Evolutionary conservation across 495 filamentous ascomycete species (phyloP), one percentile per base, ranked within the genome.

Genomic region (Pseudoneurospora amorphoporcata): DNA sequence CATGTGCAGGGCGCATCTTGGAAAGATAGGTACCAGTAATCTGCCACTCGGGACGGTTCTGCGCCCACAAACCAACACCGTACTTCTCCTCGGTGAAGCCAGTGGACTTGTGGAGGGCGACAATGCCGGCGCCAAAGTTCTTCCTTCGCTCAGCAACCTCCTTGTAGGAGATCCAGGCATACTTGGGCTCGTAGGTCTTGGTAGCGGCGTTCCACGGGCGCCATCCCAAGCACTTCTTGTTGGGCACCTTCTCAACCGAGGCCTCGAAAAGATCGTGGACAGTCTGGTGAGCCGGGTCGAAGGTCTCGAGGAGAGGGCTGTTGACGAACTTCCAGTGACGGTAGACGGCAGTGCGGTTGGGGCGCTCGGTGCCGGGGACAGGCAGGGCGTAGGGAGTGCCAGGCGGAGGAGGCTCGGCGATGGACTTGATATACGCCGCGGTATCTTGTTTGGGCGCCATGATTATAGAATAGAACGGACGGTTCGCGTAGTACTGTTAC

Each of bases 21-120:
- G 17, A 9, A 19, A 9, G 68, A 4, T 19, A 73, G 86, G 73
- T 82, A 93, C 92, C 92, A 68, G 92, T 90, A 71, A 99, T 91
- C 86, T 99, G 95, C 95, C 95, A 99, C 81, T 99, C 95, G 7
- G 95, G 92, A 70, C 95, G 89, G 81, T 99, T 99, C 83, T 95
- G 93, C 72, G 92, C 93, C 95, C 95, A 99, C 19, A 99, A 83
- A 40, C 95, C 95, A 72, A 98, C 87, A 69, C 91, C 93, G 78
- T 95, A 92, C 82, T 95, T 92, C 68, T 83, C 82, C 40, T 86
- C 87, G 9, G 84, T 84, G 68, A 92, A 84, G 8, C 91, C 91
- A 72, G 88, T 84, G 73, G 88, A 87, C 75, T 91, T 85, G 80
- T 97, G 92, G 77, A 98, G 81, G 81, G 94, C 89, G 65, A 93